These are phyloP conservation scores for Erucastrum elatum DNA, from an alignment of 345 rosid genomes.

Conservation along the genomic window DNA sequence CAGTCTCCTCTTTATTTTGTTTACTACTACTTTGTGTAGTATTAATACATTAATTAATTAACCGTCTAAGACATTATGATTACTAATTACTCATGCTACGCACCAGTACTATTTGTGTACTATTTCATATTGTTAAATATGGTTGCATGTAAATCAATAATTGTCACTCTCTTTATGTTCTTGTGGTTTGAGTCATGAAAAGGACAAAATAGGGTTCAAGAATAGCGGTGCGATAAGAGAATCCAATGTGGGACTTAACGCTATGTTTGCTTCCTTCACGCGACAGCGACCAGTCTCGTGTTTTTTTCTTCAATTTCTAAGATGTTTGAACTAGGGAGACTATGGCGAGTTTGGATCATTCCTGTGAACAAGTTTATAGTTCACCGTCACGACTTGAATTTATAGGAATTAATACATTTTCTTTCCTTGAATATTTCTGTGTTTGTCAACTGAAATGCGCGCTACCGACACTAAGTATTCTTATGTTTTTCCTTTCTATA, in stretches of 20 bases:
- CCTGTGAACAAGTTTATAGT: conserved; percentile 32
- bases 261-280: conserved; percentile 31
- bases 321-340: background rate
- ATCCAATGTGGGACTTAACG: conserved; percentile 57
- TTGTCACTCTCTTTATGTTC: conserved; percentile 28
- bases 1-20: conserved; percentile 11
- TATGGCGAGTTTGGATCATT: conserved; percentile 19
- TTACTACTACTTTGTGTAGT: conserved; percentile 18
- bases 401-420: background rate
- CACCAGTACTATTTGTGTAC: background rate
- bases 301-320: background rate
- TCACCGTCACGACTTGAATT: conserved; percentile 9
- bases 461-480: background rate
- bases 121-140: conserved; percentile 9
- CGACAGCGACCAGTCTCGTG: conserved; percentile 30
- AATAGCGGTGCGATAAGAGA: conserved; percentile 36
- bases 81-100: conserved; percentile 29
- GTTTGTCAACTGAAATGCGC: background rate
- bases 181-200: conserved; percentile 38
- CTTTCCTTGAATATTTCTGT: background rate
- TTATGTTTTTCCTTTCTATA: background rate
- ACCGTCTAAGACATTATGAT: conserved; percentile 25
- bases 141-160: conserved; percentile 20
- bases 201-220: conserved; percentile 34
- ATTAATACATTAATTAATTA: conserved; percentile 9